Conservation (phyloP, 139 green algal genomes). For the Micractinium conductrix region DNA sequence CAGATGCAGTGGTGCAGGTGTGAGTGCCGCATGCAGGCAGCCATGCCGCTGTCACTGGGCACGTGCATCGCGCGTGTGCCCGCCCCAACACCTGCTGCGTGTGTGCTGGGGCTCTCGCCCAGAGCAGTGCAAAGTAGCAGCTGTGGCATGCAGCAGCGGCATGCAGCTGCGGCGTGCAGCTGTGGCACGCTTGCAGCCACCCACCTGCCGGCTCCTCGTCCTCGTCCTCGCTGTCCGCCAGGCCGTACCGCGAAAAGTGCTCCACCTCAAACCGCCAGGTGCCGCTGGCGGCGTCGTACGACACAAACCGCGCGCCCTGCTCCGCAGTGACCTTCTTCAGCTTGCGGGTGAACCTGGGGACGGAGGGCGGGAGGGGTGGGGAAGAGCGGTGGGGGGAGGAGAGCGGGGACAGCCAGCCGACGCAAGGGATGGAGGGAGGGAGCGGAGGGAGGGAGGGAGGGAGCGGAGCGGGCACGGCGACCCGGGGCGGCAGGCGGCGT, state of each 20-base stretch:
- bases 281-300: slow-evolving; percentile 74
- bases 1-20: too few species aligned
- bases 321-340: slow-evolving; percentile 65
- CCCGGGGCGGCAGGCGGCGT: too few species aligned
- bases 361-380: background rate
- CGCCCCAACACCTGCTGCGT: too few species aligned
- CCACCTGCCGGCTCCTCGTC: slow-evolving; percentile 23
- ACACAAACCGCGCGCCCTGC: slow-evolving; percentile 83
- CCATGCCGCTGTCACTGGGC: too few species aligned
- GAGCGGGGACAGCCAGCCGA: background rate
- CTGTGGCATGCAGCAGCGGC: too few species aligned
- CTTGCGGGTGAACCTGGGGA: slow-evolving; percentile 31
- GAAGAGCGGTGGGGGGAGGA: background rate
- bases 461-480: too few species aligned
- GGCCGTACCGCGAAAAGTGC: slow-evolving; percentile 91
- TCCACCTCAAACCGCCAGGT: slow-evolving; percentile 93
- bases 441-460: too few species aligned
- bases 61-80: too few species aligned
- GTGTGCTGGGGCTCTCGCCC: too few species aligned
- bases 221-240: slow-evolving; percentile 58
- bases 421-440: background rate
- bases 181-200: background rate
- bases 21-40: too few species aligned
- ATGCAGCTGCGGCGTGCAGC: too few species aligned
- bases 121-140: too few species aligned